Conservation (phyloP, 768 basidiomycete species). For the Boletus tomentosulus region DNA sequence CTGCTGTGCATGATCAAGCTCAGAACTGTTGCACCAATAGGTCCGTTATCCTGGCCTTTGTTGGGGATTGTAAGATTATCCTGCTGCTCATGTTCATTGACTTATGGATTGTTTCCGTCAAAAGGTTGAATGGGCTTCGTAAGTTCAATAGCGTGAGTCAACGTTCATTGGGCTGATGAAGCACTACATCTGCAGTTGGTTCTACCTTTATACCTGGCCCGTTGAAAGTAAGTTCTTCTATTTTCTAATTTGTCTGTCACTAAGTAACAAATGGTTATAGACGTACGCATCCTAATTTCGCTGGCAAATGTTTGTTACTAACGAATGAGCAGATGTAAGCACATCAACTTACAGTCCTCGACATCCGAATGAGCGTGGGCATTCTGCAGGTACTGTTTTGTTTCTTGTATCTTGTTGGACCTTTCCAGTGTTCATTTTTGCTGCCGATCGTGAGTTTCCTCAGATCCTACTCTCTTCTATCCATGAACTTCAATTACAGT, state of each 20-base stretch:
- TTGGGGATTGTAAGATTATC: not conserved
- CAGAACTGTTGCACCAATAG: not conserved
- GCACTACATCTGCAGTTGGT: not conserved
- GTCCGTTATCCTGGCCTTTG: not conserved
- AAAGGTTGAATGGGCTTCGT: not conserved
- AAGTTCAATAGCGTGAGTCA: not conserved
- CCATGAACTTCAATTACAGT: not conserved
- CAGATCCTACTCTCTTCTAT: too few species aligned
- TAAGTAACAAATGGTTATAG: not conserved
- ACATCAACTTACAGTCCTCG: not conserved
- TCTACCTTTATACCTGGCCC: not conserved
- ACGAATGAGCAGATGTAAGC: conserved; percentile 1
- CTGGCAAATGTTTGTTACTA: too few species aligned
- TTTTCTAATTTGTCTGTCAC: not conserved
- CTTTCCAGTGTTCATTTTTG: conserved; percentile 4
- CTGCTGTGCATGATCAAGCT: not conserved
- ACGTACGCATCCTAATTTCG: not conserved
- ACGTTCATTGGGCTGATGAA: too few species aligned
- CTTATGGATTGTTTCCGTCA: not conserved
- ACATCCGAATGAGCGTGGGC: not conserved
- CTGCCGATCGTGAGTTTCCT: conserved; percentile 8
- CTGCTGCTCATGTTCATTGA: not conserved
- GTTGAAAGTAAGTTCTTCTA: not conserved
- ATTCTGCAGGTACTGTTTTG: not conserved
- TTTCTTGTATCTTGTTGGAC: not conserved